Percentiles rank a stretch among this genome's conserved stretches.
These are phyloP conservation scores for Citrus hindsii DNA, from an alignment of 345 rosid species.

Conservation along the genomic window DNA sequence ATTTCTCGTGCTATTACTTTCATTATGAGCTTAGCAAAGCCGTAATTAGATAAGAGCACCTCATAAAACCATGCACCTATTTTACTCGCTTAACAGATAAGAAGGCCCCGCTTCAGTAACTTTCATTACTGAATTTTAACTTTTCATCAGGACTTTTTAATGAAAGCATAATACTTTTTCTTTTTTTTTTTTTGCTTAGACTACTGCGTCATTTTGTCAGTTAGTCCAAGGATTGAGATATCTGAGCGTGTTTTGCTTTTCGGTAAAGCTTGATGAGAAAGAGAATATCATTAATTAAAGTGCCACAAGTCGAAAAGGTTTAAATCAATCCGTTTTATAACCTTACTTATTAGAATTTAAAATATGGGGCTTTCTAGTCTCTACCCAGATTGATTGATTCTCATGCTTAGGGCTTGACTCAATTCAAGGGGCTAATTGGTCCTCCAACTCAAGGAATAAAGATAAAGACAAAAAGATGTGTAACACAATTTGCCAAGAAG, in stretches of 20 bases:
- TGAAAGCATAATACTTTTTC: neutral
- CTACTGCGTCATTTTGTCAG: neutral
- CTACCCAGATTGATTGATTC: neutral
- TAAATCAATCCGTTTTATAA: neutral
- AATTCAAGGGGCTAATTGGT: neutral
- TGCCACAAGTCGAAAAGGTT: neutral
- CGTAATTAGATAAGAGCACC: too few relatives aligned
- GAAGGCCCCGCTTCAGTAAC: too few relatives aligned
- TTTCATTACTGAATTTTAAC: too few relatives aligned
- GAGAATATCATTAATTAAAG: neutral
- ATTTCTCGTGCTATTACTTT: neutral
- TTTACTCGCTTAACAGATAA: too few relatives aligned
- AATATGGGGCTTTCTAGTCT: neutral
- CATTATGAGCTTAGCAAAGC: too few relatives aligned
- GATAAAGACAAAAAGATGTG: neutral
- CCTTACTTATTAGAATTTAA: too few relatives aligned
- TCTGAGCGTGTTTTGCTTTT: neutral
- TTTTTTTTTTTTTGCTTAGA: neutral
- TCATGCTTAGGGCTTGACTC: neutral
- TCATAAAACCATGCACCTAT: too few relatives aligned
- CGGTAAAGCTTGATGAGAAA: neutral
- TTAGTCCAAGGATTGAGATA: neutral
- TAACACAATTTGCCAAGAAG: neutral
- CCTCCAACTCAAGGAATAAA: neutral
- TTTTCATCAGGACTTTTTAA: neutral